Evolutionary conservation across 768 basidiomycete genomes (phyloP).

Genomic region (Fomitopsis serialis): DNA sequence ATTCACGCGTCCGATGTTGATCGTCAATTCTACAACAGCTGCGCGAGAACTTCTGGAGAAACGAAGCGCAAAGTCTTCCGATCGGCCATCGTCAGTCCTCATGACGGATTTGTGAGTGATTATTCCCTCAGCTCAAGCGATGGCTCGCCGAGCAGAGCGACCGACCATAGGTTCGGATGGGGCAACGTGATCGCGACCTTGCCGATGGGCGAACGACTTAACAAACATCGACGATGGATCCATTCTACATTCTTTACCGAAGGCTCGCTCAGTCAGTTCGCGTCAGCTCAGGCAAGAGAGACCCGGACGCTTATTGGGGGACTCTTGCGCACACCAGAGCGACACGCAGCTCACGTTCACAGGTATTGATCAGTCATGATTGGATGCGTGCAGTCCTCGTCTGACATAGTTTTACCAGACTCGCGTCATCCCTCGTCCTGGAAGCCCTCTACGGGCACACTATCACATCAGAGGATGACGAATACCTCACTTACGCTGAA

Average conservation of each 20-base stretch:
- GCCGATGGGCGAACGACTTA: conserved; percentile 22
- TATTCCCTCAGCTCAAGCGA: neutral
- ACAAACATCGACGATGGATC: conserved; percentile 23
- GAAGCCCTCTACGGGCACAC: conserved; percentile 28
- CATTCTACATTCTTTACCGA: conserved; percentile 18
- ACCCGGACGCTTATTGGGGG: conserved; percentile 19
- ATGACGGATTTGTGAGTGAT: neutral
- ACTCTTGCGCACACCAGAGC: conserved; percentile 20
- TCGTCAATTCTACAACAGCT: neutral
- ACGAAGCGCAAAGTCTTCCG: neutral
- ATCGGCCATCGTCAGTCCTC: neutral
- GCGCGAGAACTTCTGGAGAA: conserved; percentile 5
- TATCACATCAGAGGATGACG: conserved; percentile 24
- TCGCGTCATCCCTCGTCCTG: conserved; percentile 24
- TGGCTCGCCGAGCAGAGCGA: neutral
- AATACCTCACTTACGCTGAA: conserved; percentile 23
- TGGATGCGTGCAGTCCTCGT: too few species aligned
- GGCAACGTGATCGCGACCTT: conserved; percentile 11
- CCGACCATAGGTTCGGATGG: conserved; percentile 15
- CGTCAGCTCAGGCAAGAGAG: conserved; percentile 20
- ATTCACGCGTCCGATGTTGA: neutral
- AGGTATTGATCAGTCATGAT: conserved; percentile 1
- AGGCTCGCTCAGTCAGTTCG: conserved; percentile 10
- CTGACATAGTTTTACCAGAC: conserved; percentile 20
- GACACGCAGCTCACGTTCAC: conserved; percentile 18